These are phyloP conservation scores for Nowakowskiella sp. DNA, from an alignment of 192 early-diverging fungal species.

Conservation along the genomic window DNA sequence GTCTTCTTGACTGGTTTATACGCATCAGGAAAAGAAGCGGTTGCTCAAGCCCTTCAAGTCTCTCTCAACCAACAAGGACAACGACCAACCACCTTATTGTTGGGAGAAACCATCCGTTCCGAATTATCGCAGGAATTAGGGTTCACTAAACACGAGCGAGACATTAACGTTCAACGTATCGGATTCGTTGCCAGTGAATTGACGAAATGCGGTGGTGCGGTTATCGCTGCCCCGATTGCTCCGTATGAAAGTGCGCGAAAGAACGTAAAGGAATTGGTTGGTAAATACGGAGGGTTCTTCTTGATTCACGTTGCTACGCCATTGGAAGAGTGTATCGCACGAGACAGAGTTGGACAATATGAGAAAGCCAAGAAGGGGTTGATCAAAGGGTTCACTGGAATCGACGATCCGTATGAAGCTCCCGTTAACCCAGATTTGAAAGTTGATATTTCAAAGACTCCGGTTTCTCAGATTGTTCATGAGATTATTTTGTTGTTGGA, in stretches of 20 bases:
- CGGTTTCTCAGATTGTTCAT: slow-evolving; percentile 85
- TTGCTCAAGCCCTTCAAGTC: slow-evolving; percentile 86
- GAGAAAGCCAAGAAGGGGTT: slow-evolving; percentile 69
- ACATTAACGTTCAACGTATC: slow-evolving; percentile 77
- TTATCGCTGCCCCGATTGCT: slow-evolving; percentile 85
- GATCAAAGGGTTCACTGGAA: slow-evolving; percentile 89
- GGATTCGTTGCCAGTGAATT: slow-evolving; percentile 87
- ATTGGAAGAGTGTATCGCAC: slow-evolving; percentile 72
- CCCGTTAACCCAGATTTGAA: slow-evolving; percentile 64
- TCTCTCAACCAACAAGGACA: slow-evolving; percentile 85
- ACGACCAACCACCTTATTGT: slow-evolving; percentile 81
- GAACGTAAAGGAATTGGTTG: slow-evolving; percentile 56
- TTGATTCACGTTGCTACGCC: slow-evolving; percentile 87
- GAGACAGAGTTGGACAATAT: slow-evolving; percentile 83
- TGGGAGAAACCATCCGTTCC: slow-evolving; percentile 81
- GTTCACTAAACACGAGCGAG: slow-evolving; percentile 78
- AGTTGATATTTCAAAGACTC: slow-evolving; percentile 62
- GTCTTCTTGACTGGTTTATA: slow-evolving; percentile 87
- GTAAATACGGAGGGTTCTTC: slow-evolving; percentile 72
- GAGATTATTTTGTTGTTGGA: slow-evolving; percentile 86
- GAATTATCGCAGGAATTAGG: slow-evolving; percentile 89
- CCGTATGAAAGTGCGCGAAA: slow-evolving; percentile 73
- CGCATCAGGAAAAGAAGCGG: slow-evolving; percentile 71
- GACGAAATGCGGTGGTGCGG: slow-evolving; percentile 84
- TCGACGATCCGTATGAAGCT: slow-evolving; percentile 84